These are phyloP conservation scores for Penicillium paradoxum DNA, from an alignment of 495 filamentous ascomycete genomes.

Conservation along the genomic window DNA sequence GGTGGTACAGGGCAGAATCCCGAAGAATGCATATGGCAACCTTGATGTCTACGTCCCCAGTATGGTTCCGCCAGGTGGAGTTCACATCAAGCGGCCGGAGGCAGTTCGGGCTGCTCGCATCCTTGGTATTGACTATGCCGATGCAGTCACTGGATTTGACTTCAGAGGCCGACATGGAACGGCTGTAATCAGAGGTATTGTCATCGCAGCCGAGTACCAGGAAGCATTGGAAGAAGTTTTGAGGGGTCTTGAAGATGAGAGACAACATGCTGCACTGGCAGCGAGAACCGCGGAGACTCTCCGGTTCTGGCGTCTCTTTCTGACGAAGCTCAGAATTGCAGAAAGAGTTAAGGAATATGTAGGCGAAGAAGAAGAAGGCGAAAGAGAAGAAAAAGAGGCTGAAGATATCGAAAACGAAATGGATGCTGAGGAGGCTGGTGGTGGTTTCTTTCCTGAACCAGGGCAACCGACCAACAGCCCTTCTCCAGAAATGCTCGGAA, in stretches of 20 bases:
- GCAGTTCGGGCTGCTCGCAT: constrained; percentile 69
- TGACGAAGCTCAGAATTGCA: constrained; percentile 70
- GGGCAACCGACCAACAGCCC: constrained; percentile 26
- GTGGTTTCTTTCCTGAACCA: constrained; percentile 46
- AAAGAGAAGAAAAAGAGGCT: constrained; percentile 39
- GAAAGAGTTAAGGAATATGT: constrained; percentile 67
- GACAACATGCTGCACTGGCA: constrained; percentile 52
- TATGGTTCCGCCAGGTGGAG: constrained; percentile 83
- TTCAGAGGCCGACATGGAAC: constrained; percentile 80
- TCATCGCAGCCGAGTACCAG: constrained; percentile 64
- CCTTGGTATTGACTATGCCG: constrained; percentile 78
- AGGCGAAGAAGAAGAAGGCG: constrained; percentile 51
- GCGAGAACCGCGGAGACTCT: constrained; percentile 53
- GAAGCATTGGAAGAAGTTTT: constrained; percentile 70
- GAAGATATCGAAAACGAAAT: constrained; percentile 14
- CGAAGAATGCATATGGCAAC: constrained; percentile 84
- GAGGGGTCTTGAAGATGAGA: constrained; percentile 56
- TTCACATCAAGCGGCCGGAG: constrained; percentile 62
- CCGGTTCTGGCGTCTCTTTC: constrained; percentile 69
- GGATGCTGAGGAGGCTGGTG: constrained; percentile 21
- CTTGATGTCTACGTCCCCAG: constrained; percentile 86
- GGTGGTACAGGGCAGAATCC: constrained; percentile 67
- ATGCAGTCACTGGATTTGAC: constrained; percentile 84
- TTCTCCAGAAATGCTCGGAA: constrained; percentile 4
- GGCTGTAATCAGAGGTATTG: constrained; percentile 67